Conservation (phyloP, 805 yeast genomes). For the Metschnikowia borealis region DNA sequence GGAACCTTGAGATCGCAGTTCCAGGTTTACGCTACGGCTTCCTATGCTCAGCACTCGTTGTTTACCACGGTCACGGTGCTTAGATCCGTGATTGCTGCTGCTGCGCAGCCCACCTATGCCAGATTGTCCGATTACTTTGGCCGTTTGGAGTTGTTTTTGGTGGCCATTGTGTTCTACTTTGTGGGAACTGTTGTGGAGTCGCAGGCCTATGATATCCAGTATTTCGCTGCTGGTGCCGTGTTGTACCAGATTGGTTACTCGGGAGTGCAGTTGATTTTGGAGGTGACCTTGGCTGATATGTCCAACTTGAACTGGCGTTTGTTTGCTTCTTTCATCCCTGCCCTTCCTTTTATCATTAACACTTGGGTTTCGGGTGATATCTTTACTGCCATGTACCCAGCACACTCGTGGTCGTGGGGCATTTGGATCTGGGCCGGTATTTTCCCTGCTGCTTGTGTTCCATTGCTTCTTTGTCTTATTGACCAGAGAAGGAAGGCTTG, state of each 20-base stretch:
- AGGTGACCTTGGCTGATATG: constrained; percentile 60
- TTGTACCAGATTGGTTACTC: constrained; percentile 48
- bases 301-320: constrained; percentile 71
- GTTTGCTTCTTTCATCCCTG: constrained; percentile 58
- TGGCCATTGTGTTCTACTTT: constrained; percentile 51
- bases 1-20: constrained; percentile 45
- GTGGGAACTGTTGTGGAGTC: constrained; percentile 64
- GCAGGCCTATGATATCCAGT: constrained; percentile 52
- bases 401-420: constrained; percentile 63
- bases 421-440: constrained; percentile 80
- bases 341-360: constrained; percentile 69
- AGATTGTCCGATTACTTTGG: constrained; percentile 66
- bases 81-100: constrained; percentile 59
- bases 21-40: constrained; percentile 52
- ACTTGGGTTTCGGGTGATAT: constrained; percentile 74
- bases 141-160: constrained; percentile 48
- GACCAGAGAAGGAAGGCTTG: constrained; percentile 57
- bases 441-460: constrained; percentile 62
- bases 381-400: constrained; percentile 32
- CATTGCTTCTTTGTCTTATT: constrained; percentile 48
- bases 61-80: constrained; percentile 57
- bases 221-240: constrained; percentile 64
- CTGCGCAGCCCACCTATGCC: constrained; percentile 61
- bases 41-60: constrained; percentile 52
- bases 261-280: constrained; percentile 55